These are phyloP conservation scores for Microcyclosporella mali DNA, from an alignment of 2,329 filamentous ascomycete species.

Conservation along the genomic window DNA sequence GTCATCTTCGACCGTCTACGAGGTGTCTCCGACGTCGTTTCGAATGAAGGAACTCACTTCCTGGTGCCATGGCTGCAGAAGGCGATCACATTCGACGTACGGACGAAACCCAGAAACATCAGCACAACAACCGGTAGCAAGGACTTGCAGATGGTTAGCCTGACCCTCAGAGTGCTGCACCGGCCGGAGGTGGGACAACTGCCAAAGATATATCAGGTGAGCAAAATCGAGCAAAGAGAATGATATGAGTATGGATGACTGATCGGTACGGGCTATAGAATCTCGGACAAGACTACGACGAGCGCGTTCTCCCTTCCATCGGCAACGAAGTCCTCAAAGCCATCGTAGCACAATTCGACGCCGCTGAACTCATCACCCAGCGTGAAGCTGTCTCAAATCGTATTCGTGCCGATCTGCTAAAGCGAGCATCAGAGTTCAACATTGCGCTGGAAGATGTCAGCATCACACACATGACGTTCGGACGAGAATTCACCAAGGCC, in stretches of 20 bases:
- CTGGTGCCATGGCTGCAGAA: constrained; percentile 92
- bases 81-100: constrained; percentile 92
- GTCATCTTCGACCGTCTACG: constrained; percentile 95
- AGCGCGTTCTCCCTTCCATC: constrained; percentile 50
- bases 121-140: constrained; percentile 96
- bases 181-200: constrained; percentile 86
- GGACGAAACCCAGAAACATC: constrained; percentile 95
- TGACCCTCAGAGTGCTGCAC: constrained; percentile 92
- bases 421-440: constrained; percentile 94
- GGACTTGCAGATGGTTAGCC: constrained; percentile 99
- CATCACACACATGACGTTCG: constrained; percentile 99
- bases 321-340: constrained; percentile 52
- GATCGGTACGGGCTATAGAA: constrained; percentile 54
- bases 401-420: constrained; percentile 86
- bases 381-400: constrained; percentile 93
- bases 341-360: constrained; percentile 50
- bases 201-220: constrained; percentile 97
- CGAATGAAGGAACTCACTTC: constrained; percentile 97
- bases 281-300: constrained; percentile 96
- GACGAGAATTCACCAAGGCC: constrained; percentile 95
- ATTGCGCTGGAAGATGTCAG: constrained; percentile 97
- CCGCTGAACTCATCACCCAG: constrained; percentile 77
- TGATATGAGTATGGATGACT: neutral
- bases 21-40: constrained; percentile 86
- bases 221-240: constrained; percentile 23